Conservation (phyloP, 768 basidiomycete species). For the Sporobolomyces pararoseus region DNA sequence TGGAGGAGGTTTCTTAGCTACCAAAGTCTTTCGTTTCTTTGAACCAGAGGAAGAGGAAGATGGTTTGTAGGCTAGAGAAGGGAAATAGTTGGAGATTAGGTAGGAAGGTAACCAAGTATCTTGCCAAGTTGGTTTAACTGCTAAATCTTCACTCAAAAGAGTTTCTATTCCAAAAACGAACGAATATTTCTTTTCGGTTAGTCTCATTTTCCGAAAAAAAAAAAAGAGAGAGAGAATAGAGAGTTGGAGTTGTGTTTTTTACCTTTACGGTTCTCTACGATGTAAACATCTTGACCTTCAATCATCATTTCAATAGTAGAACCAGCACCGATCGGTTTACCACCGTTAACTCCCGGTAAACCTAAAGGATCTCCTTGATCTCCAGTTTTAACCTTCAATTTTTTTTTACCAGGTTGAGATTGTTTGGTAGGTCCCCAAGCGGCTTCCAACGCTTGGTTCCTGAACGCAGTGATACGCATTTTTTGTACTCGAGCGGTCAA, state of each 20-base stretch:
- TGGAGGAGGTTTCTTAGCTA: slow-evolving; percentile 8
- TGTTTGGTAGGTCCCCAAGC: slow-evolving; percentile 73
- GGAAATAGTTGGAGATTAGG: slow-evolving; percentile 2
- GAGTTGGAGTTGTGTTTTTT: neutral
- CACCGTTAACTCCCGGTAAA: slow-evolving; percentile 57
- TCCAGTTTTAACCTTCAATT: slow-evolving; percentile 57
- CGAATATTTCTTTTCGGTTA: neutral
- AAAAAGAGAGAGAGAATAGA: slow-evolving; percentile 11
- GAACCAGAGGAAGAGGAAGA: too few species aligned
- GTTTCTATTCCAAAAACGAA: slow-evolving; percentile 6
- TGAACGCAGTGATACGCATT: slow-evolving; percentile 59
- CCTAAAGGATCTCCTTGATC: slow-evolving; percentile 53
- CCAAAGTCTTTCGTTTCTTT: slow-evolving; percentile 16
- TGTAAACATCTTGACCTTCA: slow-evolving; percentile 67
- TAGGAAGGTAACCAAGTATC: slow-evolving; percentile 34
- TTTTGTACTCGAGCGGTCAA: slow-evolving; percentile 74
- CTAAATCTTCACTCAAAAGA: slow-evolving; percentile 30
- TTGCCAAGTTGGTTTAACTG: slow-evolving; percentile 21
- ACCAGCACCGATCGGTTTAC: slow-evolving; percentile 51
- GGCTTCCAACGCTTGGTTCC: slow-evolving; percentile 59
- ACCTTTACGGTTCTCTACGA: slow-evolving; percentile 47
- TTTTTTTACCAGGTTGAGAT: slow-evolving; percentile 52
- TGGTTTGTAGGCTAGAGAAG: neutral
- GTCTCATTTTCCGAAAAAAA: neutral
- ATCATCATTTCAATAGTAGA: slow-evolving; percentile 74